Percentiles rank a stretch among this genome's conserved stretches.
These are phyloP conservation scores for Phylloporus sp. DNA, from an alignment of 1,284 basidiomycete species.

Conservation along the genomic window DNA sequence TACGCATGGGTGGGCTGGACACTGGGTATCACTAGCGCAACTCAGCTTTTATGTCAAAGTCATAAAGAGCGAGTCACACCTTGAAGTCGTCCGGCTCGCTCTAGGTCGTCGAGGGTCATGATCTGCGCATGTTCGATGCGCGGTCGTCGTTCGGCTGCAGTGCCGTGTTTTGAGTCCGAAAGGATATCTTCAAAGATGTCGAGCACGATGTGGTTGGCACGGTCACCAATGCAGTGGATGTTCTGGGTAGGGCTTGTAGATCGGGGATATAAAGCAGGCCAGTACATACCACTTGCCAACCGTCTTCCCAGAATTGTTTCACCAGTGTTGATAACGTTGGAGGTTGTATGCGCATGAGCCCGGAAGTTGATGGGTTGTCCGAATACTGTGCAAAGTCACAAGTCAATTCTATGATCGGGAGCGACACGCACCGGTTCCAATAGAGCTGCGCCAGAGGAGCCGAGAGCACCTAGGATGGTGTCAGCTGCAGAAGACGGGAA, in stretches of 20 bases:
- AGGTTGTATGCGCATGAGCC: constrained; percentile 67
- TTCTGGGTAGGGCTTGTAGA: constrained; percentile 52
- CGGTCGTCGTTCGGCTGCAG: constrained; percentile 58
- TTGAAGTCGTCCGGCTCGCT: constrained; percentile 72
- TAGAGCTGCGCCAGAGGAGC: constrained; percentile 90
- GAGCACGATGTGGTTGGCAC: constrained; percentile 81
- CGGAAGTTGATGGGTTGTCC: constrained; percentile 73
- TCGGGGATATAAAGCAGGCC: background rate
- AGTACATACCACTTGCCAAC: constrained; percentile 71
- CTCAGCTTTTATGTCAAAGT: background rate
- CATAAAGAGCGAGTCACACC: constrained; percentile 47
- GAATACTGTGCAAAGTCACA: constrained; percentile 53
- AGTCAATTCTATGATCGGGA: background rate
- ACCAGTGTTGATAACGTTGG: constrained; percentile 59
- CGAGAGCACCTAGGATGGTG: constrained; percentile 69
- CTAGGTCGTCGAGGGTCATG: constrained; percentile 62
- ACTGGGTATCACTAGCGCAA: constrained; percentile 78
- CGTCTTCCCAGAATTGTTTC: constrained; percentile 66
- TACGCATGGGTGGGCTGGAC: constrained; percentile 94
- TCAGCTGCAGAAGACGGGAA: constrained; percentile 10
- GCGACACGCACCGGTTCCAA: constrained; percentile 56
- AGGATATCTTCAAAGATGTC: constrained; percentile 74
- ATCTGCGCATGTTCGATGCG: constrained; percentile 95
- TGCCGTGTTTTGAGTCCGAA: constrained; percentile 27
- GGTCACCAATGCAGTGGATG: constrained; percentile 91